Evolutionary conservation across 1,139 yeast genomes (phyloP).

Genomic region (Yarrowia galli): DNA sequence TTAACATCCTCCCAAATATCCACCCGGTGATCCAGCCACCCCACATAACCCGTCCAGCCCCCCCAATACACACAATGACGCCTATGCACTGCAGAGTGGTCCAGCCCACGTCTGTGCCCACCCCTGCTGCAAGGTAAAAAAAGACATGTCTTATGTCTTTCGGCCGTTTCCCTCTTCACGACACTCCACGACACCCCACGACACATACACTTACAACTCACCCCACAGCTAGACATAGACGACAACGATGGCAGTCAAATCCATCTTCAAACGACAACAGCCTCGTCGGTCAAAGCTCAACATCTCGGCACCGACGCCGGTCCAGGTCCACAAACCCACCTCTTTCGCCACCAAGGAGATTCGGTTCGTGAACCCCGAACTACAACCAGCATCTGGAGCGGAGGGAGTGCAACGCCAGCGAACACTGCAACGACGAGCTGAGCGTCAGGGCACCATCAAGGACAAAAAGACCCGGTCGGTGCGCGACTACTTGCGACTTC

Average conservation of each 20-base stretch:
- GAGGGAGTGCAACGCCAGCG: constrained; percentile 22
- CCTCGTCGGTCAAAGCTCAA: constrained; percentile 11
- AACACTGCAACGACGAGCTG: constrained; percentile 21
- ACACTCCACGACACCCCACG: not conserved
- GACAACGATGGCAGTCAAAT: constrained; percentile 13
- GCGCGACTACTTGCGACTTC: constrained; percentile 11
- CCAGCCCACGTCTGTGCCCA: constrained; percentile 23
- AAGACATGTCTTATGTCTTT: constrained; percentile 25
- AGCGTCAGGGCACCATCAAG: constrained; percentile 29
- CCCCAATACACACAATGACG: constrained; percentile 3
- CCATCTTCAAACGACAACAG: constrained; percentile 26
- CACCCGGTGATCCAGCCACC: not conserved
- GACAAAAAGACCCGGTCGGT: constrained; percentile 6
- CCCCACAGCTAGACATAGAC: not conserved
- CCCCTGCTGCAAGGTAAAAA: constrained; percentile 7
- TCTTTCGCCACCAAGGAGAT: constrained; percentile 36
- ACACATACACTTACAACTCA: not conserved
- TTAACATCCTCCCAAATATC: constrained; percentile 8
- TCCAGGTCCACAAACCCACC: constrained; percentile 37
- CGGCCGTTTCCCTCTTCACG: not conserved
- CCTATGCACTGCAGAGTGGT: constrained; percentile 5
- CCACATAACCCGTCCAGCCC: not conserved
- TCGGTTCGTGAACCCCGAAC: constrained; percentile 34
- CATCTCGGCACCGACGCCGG: constrained; percentile 34
- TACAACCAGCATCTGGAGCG: not conserved